Evolutionary conservation across 768 basidiomycete species (phyloP).

Genomic region (Lactifluus piperatus): DNA sequence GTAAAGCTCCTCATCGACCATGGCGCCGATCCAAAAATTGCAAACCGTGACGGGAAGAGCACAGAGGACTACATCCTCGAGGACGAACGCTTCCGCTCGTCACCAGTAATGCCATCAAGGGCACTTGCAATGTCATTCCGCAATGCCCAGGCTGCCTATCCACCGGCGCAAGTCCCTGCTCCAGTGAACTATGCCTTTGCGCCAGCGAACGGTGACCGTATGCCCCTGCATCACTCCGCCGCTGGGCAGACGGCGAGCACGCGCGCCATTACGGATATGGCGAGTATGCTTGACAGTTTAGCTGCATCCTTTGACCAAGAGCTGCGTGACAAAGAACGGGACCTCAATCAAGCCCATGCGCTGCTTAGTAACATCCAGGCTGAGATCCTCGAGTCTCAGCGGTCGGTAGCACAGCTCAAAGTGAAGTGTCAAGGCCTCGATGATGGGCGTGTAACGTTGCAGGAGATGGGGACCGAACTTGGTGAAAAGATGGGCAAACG

Average conservation of each 20-base stretch:
- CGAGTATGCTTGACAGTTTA: constrained; percentile 78
- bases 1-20: constrained; percentile 95
- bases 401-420: constrained; percentile 62
- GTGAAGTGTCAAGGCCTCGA: constrained; percentile 57
- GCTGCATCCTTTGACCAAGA: constrained; percentile 90
- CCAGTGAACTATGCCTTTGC: constrained; percentile 36
- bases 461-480: constrained; percentile 57
- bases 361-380: constrained; percentile 79
- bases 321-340: constrained; percentile 83
- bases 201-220: constrained; percentile 49
- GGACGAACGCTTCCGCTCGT: constrained; percentile 93
- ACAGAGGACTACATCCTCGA: constrained; percentile 99
- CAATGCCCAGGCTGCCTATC: constrained; percentile 54
- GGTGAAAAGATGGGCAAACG: constrained; percentile 69
- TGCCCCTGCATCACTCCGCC: constrained; percentile 75
- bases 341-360: constrained; percentile 82
- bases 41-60: constrained; percentile 91
- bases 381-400: constrained; percentile 82
- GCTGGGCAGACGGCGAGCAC: constrained; percentile 83
- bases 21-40: constrained; percentile 90
- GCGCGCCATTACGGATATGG: constrained; percentile 75
- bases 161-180: constrained; percentile 35
- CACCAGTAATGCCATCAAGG: constrained; percentile 71
- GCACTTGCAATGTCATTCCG: constrained; percentile 62
- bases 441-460: constrained; percentile 48